Conservation (phyloP, 2,329 filamentous ascomycete genomes). For the Scedosporium minutisporum region DNA sequence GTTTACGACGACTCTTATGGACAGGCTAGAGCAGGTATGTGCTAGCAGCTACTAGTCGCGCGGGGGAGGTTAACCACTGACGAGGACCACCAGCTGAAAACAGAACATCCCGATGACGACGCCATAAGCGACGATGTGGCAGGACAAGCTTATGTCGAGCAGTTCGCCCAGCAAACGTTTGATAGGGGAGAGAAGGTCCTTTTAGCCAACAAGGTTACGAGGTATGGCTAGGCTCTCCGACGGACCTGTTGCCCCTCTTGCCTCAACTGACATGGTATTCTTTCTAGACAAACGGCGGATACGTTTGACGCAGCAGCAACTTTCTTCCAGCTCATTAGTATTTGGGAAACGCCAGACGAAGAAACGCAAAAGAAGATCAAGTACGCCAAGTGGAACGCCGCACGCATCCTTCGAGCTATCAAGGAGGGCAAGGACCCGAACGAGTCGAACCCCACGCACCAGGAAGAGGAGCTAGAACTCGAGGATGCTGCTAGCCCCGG, state of each 20-base stretch:
- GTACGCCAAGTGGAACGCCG: conserved; percentile 91
- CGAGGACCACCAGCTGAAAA: conserved; percentile 47
- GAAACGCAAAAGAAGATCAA: conserved; percentile 83
- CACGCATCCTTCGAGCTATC: conserved; percentile 82
- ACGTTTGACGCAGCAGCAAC: conserved; percentile 89
- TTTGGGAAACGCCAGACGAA: conserved; percentile 68
- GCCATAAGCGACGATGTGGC: conserved; percentile 77
- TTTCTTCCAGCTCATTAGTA: conserved; percentile 78
- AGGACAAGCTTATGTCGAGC: conserved; percentile 85
- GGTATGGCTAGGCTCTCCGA: conserved; percentile 33
- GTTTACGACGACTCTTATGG: conserved; percentile 80
- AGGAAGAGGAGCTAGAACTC: conserved; percentile 37
- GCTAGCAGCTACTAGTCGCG: not conserved
- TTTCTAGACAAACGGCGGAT: conserved; percentile 71
- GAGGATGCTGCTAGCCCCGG: conserved; percentile 50
- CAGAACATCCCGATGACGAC: conserved; percentile 65
- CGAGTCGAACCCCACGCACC: conserved; percentile 67
- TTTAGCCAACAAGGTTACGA: conserved; percentile 72
- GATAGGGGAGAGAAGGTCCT: conserved; percentile 74
- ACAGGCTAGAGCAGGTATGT: conserved; percentile 71
- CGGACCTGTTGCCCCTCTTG: not conserved
- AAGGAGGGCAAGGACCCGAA: conserved; percentile 91
- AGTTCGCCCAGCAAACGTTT: conserved; percentile 86
- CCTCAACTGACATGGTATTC: not conserved
- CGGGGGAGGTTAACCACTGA: too few relatives aligned